A percentile compares a stretch with the other conserved stretches of the same genome.
These are phyloP conservation scores for Chloris gayana DNA, from an alignment of 176 grass and related monocot genomes.

Conservation along the genomic window DNA sequence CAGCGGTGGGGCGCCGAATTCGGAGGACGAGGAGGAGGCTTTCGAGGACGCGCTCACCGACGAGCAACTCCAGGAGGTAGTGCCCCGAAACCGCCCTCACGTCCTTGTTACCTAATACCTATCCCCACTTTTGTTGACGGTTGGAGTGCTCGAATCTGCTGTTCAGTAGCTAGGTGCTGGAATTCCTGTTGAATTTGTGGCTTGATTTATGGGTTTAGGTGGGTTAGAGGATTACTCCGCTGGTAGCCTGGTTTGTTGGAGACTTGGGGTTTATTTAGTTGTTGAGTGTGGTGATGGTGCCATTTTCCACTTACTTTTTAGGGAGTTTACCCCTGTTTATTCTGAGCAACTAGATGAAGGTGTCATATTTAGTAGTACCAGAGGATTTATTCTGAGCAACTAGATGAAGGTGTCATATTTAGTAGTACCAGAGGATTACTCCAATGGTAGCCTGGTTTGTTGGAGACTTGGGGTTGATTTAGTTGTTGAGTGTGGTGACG, in stretches of 20 bases:
- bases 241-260: not conserved
- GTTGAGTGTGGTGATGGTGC: not conserved
- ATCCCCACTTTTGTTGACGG: not conserved
- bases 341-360: not conserved
- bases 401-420: too few species aligned
- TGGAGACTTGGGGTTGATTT: constrained; percentile 2
- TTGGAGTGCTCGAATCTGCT: constrained; percentile 18
- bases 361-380: not conserved
- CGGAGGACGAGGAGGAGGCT: constrained; percentile 49
- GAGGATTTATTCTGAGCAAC: too few species aligned
- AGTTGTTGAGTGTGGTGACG: not conserved
- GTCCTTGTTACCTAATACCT: not conserved
- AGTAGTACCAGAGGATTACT: not conserved
- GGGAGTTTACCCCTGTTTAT: not conserved
- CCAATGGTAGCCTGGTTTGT: not conserved
- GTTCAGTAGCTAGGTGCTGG: not conserved
- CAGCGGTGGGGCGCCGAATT: constrained; percentile 24
- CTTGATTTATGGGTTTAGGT: not conserved
- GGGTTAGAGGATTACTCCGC: not conserved
- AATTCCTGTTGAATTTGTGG: not conserved
- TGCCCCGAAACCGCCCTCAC: not conserved
- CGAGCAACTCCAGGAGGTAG: constrained; percentile 82
- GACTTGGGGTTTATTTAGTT: not conserved
- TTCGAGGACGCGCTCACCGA: constrained; percentile 97
- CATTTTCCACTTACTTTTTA: not conserved